Percentiles rank a stretch among this genome's conserved stretches.
Conservation (phyloP, 2,329 filamentous ascomycete genomes). For the Xylariaceae sp. region DNA sequence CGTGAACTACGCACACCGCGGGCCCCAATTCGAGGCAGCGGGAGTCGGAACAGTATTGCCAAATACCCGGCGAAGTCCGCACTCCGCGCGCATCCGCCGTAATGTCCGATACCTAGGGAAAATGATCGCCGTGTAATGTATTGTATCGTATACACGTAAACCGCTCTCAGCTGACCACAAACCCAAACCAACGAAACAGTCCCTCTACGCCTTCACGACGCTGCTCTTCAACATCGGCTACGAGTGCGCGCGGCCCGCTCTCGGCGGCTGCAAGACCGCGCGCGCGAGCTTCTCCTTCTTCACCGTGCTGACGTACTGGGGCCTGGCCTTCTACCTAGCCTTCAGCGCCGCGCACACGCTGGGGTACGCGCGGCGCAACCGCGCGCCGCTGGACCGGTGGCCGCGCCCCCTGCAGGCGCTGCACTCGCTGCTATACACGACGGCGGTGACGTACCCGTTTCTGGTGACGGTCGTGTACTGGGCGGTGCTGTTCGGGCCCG, state of each 20-base stretch:
- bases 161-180: neutral
- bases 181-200: slow-evolving; percentile 22
- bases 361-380: slow-evolving; percentile 60
- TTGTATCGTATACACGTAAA: neutral
- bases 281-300: slow-evolving; percentile 75
- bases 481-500: slow-evolving; percentile 67
- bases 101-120: too few species aligned
- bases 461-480: slow-evolving; percentile 75
- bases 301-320: slow-evolving; percentile 82
- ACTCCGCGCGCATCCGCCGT: too few species aligned
- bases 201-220: slow-evolving; percentile 69
- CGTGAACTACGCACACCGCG: too few species aligned
- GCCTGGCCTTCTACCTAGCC: slow-evolving; percentile 77
- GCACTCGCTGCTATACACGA: slow-evolving; percentile 67
- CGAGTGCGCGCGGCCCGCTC: slow-evolving; percentile 54
- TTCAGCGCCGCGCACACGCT: slow-evolving; percentile 69
- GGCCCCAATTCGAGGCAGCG: too few species aligned
- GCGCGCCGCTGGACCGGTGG: slow-evolving; percentile 60
- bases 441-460: slow-evolving; percentile 65
- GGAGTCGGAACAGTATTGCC: too few species aligned
- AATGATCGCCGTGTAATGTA: too few species aligned
- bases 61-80: too few species aligned
- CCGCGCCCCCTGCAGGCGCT: slow-evolving; percentile 65
- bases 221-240: slow-evolving; percentile 71
- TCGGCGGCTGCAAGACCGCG: slow-evolving; percentile 49